A percentile compares a stretch with the other conserved stretches of the same genome.
phyloP scores from a whole-genome alignment of 805 yeast genomes.

The Saturnispora serradocipensis region DNA sequence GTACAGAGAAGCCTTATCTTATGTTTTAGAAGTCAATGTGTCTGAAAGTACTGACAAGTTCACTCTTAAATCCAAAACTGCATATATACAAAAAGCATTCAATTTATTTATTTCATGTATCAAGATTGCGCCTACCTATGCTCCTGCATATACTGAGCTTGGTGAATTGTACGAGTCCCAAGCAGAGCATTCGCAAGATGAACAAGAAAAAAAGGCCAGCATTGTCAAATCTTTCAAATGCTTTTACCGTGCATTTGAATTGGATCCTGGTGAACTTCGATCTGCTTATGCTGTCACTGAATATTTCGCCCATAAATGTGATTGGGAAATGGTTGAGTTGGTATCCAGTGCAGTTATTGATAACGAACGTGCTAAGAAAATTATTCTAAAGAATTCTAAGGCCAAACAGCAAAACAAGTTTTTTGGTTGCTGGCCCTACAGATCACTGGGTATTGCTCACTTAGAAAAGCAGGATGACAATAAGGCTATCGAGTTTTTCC shows the following conservation, averaged over 20 bases:
- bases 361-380: conserved; percentile 50
- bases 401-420: neutral
- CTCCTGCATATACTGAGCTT: conserved; percentile 74
- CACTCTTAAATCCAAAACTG: conserved; percentile 13
- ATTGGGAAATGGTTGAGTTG: conserved; percentile 81
- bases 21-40: conserved; percentile 29
- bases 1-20: conserved; percentile 71
- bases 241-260: conserved; percentile 80
- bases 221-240: conserved; percentile 69
- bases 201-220: conserved; percentile 30
- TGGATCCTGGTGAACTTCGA: conserved; percentile 63
- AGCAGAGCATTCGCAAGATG: conserved; percentile 24
- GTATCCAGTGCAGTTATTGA: conserved; percentile 58
- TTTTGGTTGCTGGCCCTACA: conserved; percentile 71
- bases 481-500: conserved; percentile 83
- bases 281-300: conserved; percentile 70
- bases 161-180: conserved; percentile 63
- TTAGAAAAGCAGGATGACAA: conserved; percentile 63
- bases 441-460: conserved; percentile 74
- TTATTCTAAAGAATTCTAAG: conserved; percentile 19
- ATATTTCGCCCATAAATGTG: conserved; percentile 54
- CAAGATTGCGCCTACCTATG: conserved; percentile 52
- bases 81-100: conserved; percentile 40
- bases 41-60: conserved; percentile 10
- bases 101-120: conserved; percentile 51